Evolutionary conservation across 2,329 filamentous ascomycete species (phyloP), one percentile per base, ranked within the genome.

Genomic region (Rhexocercosporidium sp.): DNA sequence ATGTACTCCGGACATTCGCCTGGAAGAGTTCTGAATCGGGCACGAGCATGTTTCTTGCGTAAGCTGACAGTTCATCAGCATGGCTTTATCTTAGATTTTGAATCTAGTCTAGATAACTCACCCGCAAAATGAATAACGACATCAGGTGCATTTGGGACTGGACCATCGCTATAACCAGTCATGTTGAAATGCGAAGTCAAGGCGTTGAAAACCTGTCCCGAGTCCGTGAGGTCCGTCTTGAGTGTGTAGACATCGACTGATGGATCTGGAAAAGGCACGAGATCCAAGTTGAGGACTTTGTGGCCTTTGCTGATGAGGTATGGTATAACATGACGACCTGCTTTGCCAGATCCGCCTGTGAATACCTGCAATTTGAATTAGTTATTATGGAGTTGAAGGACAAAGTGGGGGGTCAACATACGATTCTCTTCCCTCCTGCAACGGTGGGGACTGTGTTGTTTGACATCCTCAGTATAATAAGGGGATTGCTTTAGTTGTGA

Each of bases 11-110:
- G 0, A 85, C 82, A 72, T 90, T 90, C 29, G 79, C 82, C 20
- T 80, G 79, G 76, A 87, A 90, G 61, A 82, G 84, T 73, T 88
- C 85, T 61, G 84, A 86, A 73, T 90, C 87, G 0, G 86, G 86
- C 0, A 88, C 86, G 1, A 89, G 80, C 82, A 89, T 83, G 71
- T 88, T 87, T 29, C 87, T 81, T 0, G 88, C 83, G 69, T 85
- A 86, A 0, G 85, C 87, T 16, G 83, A 29, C 27, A 8, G 1
- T 44, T 47, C 18, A 18, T 47, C 41, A 29, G 27, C 9, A 29
- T 41, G 16, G 18, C n/a, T 29, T 46, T 3, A 12, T 2, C 20
- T 22, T 6, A 62, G 6, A 3, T 8, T 11, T 51, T 12, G 3
- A 16, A 20, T 1, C 6, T 8, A n/a, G 44, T 5, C 16, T 9